These are phyloP conservation scores for Pharnaceum exiguum DNA, from an alignment of 148 eudicot species.

Conservation along the genomic window DNA sequence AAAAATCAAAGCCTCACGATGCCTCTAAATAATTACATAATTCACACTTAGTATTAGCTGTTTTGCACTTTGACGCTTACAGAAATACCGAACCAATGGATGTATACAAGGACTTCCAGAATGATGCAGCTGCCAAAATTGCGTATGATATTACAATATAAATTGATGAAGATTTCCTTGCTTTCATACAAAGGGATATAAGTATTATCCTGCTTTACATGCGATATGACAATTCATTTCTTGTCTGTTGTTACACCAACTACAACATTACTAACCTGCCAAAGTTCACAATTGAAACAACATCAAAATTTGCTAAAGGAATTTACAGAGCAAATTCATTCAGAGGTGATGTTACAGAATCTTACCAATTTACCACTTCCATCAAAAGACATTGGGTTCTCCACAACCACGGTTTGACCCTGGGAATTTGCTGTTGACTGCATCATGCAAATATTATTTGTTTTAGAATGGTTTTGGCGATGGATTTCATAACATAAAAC, in stretches of 20 bases:
- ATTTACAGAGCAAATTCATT: neutral
- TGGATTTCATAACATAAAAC: too few species aligned
- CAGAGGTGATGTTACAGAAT: neutral
- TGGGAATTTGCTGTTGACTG: conserved; percentile 26
- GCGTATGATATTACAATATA: conserved; percentile 6
- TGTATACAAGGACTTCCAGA: neutral
- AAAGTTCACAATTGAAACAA: neutral
- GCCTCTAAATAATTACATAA: conserved; percentile 18
- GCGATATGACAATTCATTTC: conserved; percentile 26
- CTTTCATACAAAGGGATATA: conserved; percentile 3
- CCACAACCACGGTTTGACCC: conserved; percentile 44
- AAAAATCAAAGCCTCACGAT: neutral
- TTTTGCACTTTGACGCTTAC: conserved; percentile 9
- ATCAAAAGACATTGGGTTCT: conserved; percentile 48
- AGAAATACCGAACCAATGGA: conserved; percentile 1
- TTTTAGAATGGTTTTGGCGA: neutral
- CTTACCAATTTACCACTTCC: conserved; percentile 62
- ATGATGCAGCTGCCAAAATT: conserved; percentile 9
- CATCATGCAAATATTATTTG: neutral
- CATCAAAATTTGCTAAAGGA: neutral
- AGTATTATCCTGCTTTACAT: neutral
- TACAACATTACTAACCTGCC: conserved; percentile 77
- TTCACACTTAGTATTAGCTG: conserved; percentile 1
- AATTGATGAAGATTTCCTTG: neutral
- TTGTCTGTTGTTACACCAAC: conserved; percentile 77